These are phyloP conservation scores for Saraca asoca DNA, from an alignment of 331 rosid species.

Conservation along the genomic window DNA sequence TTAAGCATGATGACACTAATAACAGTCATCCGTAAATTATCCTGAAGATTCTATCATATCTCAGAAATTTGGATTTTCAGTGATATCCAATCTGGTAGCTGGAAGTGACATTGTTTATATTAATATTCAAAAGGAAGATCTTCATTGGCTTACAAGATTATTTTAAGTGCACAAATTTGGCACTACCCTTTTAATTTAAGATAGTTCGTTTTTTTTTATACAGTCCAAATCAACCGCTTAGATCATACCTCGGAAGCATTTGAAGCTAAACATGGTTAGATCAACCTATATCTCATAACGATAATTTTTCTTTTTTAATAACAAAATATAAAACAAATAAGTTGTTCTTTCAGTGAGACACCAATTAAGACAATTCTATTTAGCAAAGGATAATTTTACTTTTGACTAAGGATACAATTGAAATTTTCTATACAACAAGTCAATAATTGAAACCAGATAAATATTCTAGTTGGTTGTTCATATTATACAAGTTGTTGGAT, in stretches of 20 bases:
- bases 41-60: constrained; percentile 43
- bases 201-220: not conserved
- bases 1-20: constrained; percentile 12
- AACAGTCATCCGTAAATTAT: constrained; percentile 36
- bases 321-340: no score
- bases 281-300: not conserved
- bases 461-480: constrained; percentile 12
- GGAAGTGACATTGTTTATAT: constrained; percentile 30
- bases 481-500: constrained; percentile 1
- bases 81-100: constrained; percentile 27
- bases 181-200: not conserved
- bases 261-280: constrained; percentile 11
- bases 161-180: constrained; percentile 20
- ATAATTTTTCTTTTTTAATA: no score
- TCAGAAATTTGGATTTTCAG: constrained; percentile 35
- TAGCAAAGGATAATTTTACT: no score
- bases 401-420: constrained; percentile 34
- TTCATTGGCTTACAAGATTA: not conserved
- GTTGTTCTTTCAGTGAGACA: no score
- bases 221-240: constrained; percentile 4
- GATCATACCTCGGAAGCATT: constrained; percentile 30
- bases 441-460: constrained; percentile 43
- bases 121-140: constrained; percentile 8
- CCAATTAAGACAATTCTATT: no score
- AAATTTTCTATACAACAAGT: constrained; percentile 25